These are phyloP conservation scores for Claviceps maximensis DNA, from an alignment of 2,329 filamentous ascomycete genomes.

Conservation along the genomic window DNA sequence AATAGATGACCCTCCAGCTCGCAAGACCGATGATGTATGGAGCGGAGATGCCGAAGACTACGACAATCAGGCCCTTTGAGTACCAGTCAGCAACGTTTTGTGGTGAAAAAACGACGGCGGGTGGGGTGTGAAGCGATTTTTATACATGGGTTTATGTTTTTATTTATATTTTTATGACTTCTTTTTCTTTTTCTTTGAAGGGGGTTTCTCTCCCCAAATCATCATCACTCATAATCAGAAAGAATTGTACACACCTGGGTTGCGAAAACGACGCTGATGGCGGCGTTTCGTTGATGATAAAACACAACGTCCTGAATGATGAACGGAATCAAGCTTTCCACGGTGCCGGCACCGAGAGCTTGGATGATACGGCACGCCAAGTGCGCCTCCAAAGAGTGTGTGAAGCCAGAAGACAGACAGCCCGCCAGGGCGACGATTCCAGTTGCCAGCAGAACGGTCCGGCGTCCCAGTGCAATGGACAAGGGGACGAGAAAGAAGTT, in stretches of 20 bases:
- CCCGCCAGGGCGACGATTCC: constrained; percentile 1
- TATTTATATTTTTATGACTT: no score
- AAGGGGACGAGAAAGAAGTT: constrained; percentile 3
- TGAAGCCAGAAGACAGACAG: constrained; percentile 1
- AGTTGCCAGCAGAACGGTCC: not conserved
- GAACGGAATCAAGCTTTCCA: constrained; percentile 2
- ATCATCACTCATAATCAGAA: not conserved
- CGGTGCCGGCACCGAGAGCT: constrained; percentile 1
- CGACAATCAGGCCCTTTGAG: not conserved
- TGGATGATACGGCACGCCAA: constrained; percentile 1
- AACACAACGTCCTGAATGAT: constrained; percentile 4
- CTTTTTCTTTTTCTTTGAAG: no score
- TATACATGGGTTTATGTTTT: no score
- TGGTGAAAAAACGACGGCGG: not conserved
- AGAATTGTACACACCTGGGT: not conserved
- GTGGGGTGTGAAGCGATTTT: no score
- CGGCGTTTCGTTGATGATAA: constrained; percentile 2
- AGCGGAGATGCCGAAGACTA: not conserved
- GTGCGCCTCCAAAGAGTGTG: not conserved
- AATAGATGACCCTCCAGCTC: constrained; percentile 3
- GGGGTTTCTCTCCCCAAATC: no score
- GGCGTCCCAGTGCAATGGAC: not conserved
- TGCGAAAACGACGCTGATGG: constrained; percentile 1
- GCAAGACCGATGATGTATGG: constrained; percentile 1
- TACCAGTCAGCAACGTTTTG: not conserved